Evolutionary conservation across 805 yeast genomes (phyloP), one percentile per base, ranked within the genome.

Genomic region (Teunomyces atbi): DNA sequence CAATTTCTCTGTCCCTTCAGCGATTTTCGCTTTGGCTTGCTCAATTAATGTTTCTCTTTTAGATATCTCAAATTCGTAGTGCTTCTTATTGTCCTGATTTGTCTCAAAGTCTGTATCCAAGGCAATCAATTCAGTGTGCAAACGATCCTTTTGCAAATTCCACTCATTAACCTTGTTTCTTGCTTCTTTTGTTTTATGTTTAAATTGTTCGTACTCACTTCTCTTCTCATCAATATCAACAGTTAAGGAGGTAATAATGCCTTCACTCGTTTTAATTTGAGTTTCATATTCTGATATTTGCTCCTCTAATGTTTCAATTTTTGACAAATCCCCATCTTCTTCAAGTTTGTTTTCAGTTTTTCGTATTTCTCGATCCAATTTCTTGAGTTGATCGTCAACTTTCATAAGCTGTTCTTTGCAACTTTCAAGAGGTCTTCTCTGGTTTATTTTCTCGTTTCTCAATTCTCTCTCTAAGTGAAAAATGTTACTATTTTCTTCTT

Each of bases 291-390:
- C 67, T 15, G 58, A 64, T 26, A 60, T 63, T 46, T 72, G 70
- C 10, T 62, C 64, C 18, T 63, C 54, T 16, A 71, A 61, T 66
- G 56, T 52, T 13, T 68, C 74, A 16, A 76, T 61, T 41, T 60
- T 71, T 5, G 76, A 74, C 15, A 71, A 68, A 44, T 73, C 76
- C 6, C 71, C 74, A 44, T 73, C 66, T 16, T 78, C 82, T 15
- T 63, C 68, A 13, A 81, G 54, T 43, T 71, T 69, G 30, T 65
- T 60, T 32, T 65, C 67, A 3, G 74, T 49, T 26, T 69, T 47
- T 49, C 48, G 41, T 42, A 38, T 48, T 53, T 54, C 48, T 46
- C 46, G 42, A 18, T 39, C 56, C 43, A 42, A 56, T 50, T 32
- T 38, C 27, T 41, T 29, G 4, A 41, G 26, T 16, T 41, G 44